These are phyloP conservation scores for Suhomyces ambrosiae DNA, from an alignment of 1,139 yeast genomes.

Conservation along the genomic window DNA sequence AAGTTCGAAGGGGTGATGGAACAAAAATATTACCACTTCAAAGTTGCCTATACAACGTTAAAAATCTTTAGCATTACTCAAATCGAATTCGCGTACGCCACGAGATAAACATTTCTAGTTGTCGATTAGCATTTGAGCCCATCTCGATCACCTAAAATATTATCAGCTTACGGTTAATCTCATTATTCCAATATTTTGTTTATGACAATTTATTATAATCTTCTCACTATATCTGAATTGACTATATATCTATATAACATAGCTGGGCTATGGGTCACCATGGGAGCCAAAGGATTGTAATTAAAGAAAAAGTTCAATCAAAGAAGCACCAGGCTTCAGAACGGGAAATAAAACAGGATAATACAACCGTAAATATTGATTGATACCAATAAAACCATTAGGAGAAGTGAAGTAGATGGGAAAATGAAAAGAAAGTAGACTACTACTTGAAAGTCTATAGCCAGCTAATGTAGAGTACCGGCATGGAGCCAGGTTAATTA, in stretches of 20 bases:
- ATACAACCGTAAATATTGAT: constrained; percentile 1
- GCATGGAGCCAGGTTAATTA: too few relatives aligned
- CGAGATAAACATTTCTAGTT: too few relatives aligned
- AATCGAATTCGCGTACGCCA: too few relatives aligned
- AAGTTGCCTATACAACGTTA: too few relatives aligned
- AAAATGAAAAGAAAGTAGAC: neutral
- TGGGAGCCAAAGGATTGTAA: neutral
- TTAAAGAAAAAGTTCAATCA: neutral
- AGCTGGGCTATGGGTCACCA: constrained; percentile 6
- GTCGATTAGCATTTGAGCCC: too few relatives aligned
- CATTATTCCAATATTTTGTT: too few relatives aligned
- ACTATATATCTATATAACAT: constrained; percentile 5
- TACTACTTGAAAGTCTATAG: neutral
- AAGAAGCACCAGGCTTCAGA: constrained; percentile 2
- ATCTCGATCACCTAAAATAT: too few relatives aligned
- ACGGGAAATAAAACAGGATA: neutral
- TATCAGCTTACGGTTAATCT: too few relatives aligned
- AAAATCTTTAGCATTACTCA: too few relatives aligned
- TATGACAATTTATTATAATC: neutral
- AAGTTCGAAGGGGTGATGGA: too few relatives aligned
- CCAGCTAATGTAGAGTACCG: neutral
- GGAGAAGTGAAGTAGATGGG: constrained; percentile 4
- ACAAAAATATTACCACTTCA: too few relatives aligned
- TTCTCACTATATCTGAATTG: constrained; percentile 1
- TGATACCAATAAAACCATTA: neutral